Evolutionary conservation across 192 early-diverging fungal genomes (phyloP).

Genomic region (Coemansia sp.): DNA sequence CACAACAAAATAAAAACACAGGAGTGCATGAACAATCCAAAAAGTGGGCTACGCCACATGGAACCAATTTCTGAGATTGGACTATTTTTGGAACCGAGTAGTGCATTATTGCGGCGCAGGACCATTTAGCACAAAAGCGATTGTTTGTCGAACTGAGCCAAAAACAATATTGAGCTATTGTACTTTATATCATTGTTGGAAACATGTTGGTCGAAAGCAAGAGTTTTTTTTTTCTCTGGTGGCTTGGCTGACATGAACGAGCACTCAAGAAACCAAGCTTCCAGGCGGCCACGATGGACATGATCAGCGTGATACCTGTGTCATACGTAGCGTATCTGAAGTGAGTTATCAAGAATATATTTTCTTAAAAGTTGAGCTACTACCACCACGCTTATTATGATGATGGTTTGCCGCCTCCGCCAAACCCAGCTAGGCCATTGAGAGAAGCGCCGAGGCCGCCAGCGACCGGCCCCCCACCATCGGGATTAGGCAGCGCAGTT

Average conservation of each 20-base stretch:
- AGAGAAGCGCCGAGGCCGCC: too few relatives aligned
- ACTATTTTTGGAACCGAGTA: background rate
- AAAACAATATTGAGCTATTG: background rate
- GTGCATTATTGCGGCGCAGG: background rate
- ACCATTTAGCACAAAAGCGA: background rate
- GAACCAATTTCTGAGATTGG: background rate
- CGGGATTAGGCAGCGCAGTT: too few relatives aligned
- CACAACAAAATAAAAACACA: background rate
- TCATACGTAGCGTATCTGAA: background rate
- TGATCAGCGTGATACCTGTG: background rate
- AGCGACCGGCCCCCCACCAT: too few relatives aligned
- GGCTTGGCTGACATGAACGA: background rate
- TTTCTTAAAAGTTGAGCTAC: background rate
- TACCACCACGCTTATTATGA: background rate
- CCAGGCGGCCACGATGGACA: background rate
- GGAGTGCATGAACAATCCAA: background rate
- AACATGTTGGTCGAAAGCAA: background rate
- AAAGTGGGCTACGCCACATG: background rate
- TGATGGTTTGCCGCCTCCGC: too few relatives aligned
- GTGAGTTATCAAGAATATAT: background rate
- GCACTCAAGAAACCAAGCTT: background rate
- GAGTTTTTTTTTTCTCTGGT: background rate
- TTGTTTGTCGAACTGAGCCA: background rate
- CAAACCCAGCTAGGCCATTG: too few relatives aligned
- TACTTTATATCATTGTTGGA: background rate